Base-by-base conservation (phyloP, 208 protist species). In the Leishmania lainsoni region DNA sequence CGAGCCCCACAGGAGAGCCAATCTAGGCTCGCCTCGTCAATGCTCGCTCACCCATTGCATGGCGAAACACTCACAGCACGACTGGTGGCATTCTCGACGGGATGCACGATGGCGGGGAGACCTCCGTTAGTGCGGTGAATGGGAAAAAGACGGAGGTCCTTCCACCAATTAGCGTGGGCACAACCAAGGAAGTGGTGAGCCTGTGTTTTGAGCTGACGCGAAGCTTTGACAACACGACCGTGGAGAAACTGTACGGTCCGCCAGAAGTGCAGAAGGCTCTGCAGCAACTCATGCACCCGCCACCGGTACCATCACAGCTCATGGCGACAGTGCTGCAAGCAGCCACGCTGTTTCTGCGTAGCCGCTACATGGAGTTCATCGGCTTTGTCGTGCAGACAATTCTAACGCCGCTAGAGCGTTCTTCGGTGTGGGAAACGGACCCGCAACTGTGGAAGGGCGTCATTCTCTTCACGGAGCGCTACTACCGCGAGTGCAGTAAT, bases 261-360 rank as follows among this genome's bases (percentile, higher is more conserved):
- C 81, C 80, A 26, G 91, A 94, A 78, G 88, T 96, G 70, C 86
- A 92, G 80, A 78, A 76, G 56, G 89, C 89, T 20, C 51, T 94
- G 69, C 80, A 81, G 68, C 76, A 83, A 35, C 80, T 95, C 74
- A 89, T 96, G 87, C 80, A 91, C 29, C 75, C 76, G 2, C 79
- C 76, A n/a, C 86, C 84, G 45, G 78, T 95, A 45, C 93, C 93
- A 20, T 92, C 91, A 68, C 93, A 96, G 83, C 84, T 96, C 49
- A 94, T 96, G 90, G 85, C 85, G 29, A 96, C 93, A 9, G 83
- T 94, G n/a, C 84, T 94, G 58, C 75, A 91, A 29, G 89, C 90
- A 0, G 83, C 81, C 54, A 81, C 75, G 63, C 71, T 79, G 35
- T 88, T 81, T 78, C 77, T 85, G 68, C 80, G 71, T 70, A 86